Percentiles rank a stretch among this genome's conserved stretches.
Conservation (phyloP, 176 grass and related monocot genomes). For the Carex scoparia region DNA sequence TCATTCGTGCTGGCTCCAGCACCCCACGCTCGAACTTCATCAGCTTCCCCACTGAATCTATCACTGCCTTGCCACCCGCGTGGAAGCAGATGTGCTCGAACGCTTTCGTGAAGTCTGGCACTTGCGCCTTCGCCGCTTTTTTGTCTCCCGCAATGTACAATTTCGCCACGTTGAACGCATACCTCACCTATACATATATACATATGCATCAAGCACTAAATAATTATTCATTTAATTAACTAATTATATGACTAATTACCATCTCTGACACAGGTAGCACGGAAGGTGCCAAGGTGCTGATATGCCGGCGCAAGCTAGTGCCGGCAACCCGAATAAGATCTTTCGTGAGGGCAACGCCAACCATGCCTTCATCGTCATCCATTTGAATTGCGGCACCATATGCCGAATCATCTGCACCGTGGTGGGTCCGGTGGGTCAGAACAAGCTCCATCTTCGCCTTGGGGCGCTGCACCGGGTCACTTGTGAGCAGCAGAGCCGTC, state of each 20-base stretch:
- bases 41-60: constrained; percentile 59
- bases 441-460: constrained; percentile 70
- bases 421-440: constrained; percentile 71
- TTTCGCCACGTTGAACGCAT: constrained; percentile 38
- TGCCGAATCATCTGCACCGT: constrained; percentile 57
- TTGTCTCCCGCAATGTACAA: constrained; percentile 11
- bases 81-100: constrained; percentile 97
- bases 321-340: constrained; percentile 74
- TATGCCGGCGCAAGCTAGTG: constrained; percentile 47
- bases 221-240: not conserved
- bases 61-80: constrained; percentile 83
- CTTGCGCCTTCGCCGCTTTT: constrained; percentile 30
- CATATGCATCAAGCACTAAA: not conserved
- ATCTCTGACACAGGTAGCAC: constrained; percentile 58
- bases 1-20: constrained; percentile 59
- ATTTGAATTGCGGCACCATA: constrained; percentile 60
- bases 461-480: constrained; percentile 28
- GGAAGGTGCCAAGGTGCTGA: constrained; percentile 44
- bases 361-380: constrained; percentile 67
- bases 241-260: not conserved
- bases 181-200: constrained; percentile 19
- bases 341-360: constrained; percentile 70
- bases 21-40: constrained; percentile 41
- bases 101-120: constrained; percentile 69
- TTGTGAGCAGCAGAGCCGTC: constrained; percentile 58